Base-by-base conservation (phyloP, 1,284 basidiomycete species). In the Golubevia sp. region DNA sequence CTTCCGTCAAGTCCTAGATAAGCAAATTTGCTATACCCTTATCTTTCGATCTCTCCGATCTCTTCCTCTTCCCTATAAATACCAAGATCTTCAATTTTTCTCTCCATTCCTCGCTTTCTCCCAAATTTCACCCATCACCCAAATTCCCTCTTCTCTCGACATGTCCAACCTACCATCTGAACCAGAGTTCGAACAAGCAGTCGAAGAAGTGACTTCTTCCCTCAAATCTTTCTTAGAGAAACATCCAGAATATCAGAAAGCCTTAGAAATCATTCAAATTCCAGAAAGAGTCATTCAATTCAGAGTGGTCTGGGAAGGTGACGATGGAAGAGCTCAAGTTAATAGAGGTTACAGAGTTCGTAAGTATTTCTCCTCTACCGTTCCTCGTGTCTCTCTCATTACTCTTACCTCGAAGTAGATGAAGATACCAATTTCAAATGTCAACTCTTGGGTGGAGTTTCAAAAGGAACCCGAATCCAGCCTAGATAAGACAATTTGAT, bases 221-320 rank as follows among this genome's bases (percentile, higher is more conserved):
- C 27, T 50, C 23, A 15, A 21, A 21, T 49, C 70, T 49, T 91
- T 92, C 87, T 87, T 92, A 77, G 86, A 86, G 67, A 87, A 88
- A 71, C 88, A 91, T 84, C 90, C 91, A 34, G 87, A 89, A 73
- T 91, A 91, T 87, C 86, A 89, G 83, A 89, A 88, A 78, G 90
- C 90, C 21, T 87, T 92, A 73, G 88, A 90, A 64, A 87, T 91
- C 74, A 86, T 90, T 59, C 88, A 90, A 82, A 86, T 92, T 78
- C 91, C 91, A 50, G 91, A 92, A 85, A 89, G 91, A 72, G 84
- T 91, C 82, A 86, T 92, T 74, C 90, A 91, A 83, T 91, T 91
- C 88, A 88, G 90, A 73, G 90, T 92, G 58, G 87, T 89, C 69
- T 92, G 91, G 91, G 91, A 92, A 84, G 89, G 90, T 75, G 91